These are phyloP conservation scores for Lepidium didymum DNA, from an alignment of 345 rosid species.

Conservation along the genomic window DNA sequence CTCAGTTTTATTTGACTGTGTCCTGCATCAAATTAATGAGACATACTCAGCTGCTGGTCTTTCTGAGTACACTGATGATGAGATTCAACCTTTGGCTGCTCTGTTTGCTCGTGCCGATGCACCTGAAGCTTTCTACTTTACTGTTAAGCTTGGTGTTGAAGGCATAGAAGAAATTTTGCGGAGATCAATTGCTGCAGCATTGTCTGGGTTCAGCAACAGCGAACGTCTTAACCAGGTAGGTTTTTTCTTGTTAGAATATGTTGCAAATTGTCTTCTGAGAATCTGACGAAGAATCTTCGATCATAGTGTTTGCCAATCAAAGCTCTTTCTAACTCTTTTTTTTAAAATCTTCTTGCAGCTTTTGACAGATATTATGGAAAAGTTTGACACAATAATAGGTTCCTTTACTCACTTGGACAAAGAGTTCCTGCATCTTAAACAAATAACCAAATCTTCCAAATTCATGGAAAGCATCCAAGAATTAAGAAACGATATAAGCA, in stretches of 20 bases:
- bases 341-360: slow-evolving; percentile 45
- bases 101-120: slow-evolving; percentile 85
- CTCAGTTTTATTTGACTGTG: slow-evolving; percentile 82
- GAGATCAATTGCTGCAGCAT: slow-evolving; percentile 72
- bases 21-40: slow-evolving; percentile 80
- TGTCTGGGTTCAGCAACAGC: slow-evolving; percentile 78
- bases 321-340: slow-evolving; percentile 10
- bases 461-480: slow-evolving; percentile 46
- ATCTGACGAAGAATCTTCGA: not conserved
- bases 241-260: not conserved
- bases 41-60: slow-evolving; percentile 66
- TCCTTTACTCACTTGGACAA: slow-evolving; percentile 85
- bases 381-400: slow-evolving; percentile 67
- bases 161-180: slow-evolving; percentile 93
- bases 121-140: slow-evolving; percentile 90
- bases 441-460: slow-evolving; percentile 68
- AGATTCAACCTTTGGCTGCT: slow-evolving; percentile 75
- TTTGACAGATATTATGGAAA: slow-evolving; percentile 70
- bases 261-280: slow-evolving; percentile 9
- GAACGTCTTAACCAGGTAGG: slow-evolving; percentile 80
- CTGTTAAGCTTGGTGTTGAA: slow-evolving; percentile 92
- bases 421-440: slow-evolving; percentile 78
- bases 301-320: not conserved
- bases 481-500: slow-evolving; percentile 37
- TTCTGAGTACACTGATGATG: slow-evolving; percentile 79